Evolutionary conservation across 139 green algal species (phyloP).

Genomic region (Gonium pectorale): DNA sequence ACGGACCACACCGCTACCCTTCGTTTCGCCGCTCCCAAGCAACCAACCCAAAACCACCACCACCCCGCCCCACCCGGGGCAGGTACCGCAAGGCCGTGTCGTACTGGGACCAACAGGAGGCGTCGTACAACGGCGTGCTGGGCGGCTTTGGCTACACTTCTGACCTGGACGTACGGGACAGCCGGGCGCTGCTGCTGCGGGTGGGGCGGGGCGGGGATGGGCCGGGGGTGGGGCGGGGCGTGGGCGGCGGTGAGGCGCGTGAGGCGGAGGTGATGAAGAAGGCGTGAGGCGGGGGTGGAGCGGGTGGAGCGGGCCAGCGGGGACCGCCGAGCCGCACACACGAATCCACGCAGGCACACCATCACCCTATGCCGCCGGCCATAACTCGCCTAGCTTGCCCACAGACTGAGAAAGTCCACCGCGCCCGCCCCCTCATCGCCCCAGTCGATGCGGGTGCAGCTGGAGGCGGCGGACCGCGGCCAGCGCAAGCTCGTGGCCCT

Average conservation of each 20-base stretch:
- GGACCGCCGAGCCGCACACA: no score
- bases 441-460: constrained; percentile 64
- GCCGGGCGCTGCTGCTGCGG: constrained; percentile 75
- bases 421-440: not conserved
- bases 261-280: no score
- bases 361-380: no score
- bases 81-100: constrained; percentile 62
- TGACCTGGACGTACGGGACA: constrained; percentile 83
- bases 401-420: no score
- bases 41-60: not conserved
- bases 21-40: not conserved
- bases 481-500: constrained; percentile 60
- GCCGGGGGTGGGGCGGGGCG: no score
- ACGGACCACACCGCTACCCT: no score
- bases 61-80: no score
- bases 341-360: no score
- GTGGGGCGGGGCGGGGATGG: constrained; percentile 35
- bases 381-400: no score
- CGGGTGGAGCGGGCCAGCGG: no score
- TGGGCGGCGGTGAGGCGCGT: no score
- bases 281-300: no score
- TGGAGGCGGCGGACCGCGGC: constrained; percentile 63
- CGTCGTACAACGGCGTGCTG: constrained; percentile 86
- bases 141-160: constrained; percentile 88
- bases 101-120: constrained; percentile 82